Base-by-base conservation (phyloP, 2,329 filamentous ascomycete genomes). In the Trichoderma guizhouense region DNA sequence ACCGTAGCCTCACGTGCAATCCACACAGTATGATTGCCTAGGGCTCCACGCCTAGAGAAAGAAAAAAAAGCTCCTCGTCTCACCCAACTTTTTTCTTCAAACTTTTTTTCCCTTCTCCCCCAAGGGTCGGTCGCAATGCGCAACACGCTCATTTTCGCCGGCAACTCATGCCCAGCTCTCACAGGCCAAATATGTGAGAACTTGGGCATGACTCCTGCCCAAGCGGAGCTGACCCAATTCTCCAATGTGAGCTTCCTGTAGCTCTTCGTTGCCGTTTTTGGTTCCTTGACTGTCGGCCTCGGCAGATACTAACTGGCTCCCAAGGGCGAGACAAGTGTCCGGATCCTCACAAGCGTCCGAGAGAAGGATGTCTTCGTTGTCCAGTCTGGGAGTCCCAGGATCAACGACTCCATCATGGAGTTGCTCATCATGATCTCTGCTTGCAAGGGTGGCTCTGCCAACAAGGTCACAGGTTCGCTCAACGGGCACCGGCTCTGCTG, bases 371-470 rank as follows among this genome's bases (percentile, higher is more conserved):
- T 99, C 78, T 99, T 98, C 82, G 95, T 99, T 80, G 92, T 99
- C 73, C 96, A 99, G 86, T 98, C 95, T 74, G 96, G 96, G 75
- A 98, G 96, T 84, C 88, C 90, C 80, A 94, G 92, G 84, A 97
- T 98, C 87, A 99, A 99, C 82, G 96, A 99, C 84, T 97, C 94
- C 79, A 94, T 99, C 80, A 98, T 99, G 94, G 96, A 99, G 87
- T 88, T 99, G 80, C 89, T 99, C 80, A 98, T 99, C 83, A 97
- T 99, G 93, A 98, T 98, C 78, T 96, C 93, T 75, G 96, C 96
- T 76, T 99, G 96, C 88, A 98, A 98, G 83, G 95, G 96, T 79
- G 96, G 95, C 76, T 98, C 96, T 69, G 93, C 96, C 74, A 97
- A 95, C 85, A 97, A 96, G 79, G 93, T 98, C 80, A 98, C 95